Evolutionary conservation across 495 filamentous ascomycete genomes (phyloP).

Genomic region (Podospora anserina): DNA sequence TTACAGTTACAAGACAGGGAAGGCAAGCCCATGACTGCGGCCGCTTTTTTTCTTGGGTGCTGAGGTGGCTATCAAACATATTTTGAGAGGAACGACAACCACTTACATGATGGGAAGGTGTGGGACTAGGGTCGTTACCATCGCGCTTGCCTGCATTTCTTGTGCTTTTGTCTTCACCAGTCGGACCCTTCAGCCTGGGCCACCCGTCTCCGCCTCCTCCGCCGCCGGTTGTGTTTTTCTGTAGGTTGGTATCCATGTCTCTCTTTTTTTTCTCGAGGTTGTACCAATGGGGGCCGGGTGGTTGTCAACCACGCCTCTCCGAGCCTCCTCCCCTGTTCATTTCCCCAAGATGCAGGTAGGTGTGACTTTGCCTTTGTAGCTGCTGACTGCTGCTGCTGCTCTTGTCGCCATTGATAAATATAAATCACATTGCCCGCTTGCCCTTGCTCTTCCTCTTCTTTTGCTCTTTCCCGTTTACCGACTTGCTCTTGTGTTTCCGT

Average conservation of each 20-base stretch:
- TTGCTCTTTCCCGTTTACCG: neutral
- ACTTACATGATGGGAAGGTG: neutral
- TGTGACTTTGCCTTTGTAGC: neutral
- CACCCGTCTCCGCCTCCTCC: too few relatives aligned
- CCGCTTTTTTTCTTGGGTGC: neutral
- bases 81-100: neutral
- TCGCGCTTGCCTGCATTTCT: neutral
- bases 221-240: neutral
- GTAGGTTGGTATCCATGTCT: too few relatives aligned
- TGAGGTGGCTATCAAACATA: neutral
- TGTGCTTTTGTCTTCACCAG: neutral
- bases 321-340: neutral
- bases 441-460: neutral
- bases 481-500: neutral
- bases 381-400: neutral
- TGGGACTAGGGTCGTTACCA: neutral
- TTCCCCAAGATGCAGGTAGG: neutral
- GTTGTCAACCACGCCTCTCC: neutral
- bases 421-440: neutral
- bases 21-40: neutral
- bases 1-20: neutral
- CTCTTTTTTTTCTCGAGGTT: too few relatives aligned
- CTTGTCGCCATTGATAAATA: neutral
- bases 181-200: neutral
- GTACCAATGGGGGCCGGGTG: too few relatives aligned